Evolutionary conservation across 2,329 filamentous ascomycete genomes (phyloP).

Genomic region (Colletotrichum camelliae): DNA sequence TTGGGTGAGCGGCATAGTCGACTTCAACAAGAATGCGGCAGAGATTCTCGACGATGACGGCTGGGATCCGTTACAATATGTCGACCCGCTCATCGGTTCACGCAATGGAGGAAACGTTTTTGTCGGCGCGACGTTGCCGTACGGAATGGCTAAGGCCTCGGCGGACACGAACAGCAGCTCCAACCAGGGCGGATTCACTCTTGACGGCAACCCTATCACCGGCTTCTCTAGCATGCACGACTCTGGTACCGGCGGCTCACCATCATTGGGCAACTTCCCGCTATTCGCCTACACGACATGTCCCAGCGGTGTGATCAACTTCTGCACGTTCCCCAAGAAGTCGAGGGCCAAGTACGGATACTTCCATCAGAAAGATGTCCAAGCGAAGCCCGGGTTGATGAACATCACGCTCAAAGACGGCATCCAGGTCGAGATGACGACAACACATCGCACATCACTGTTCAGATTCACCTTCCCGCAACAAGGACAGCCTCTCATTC

Average conservation of each 20-base stretch:
- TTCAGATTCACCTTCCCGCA: slow-evolving; percentile 70
- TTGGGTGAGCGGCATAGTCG: slow-evolving; percentile 2
- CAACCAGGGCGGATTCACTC: slow-evolving; percentile 63
- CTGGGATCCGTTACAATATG: slow-evolving; percentile 31
- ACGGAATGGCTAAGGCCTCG: slow-evolving; percentile 61
- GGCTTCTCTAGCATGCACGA: slow-evolving; percentile 66
- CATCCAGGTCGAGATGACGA: slow-evolving; percentile 70
- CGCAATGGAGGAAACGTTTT: slow-evolving; percentile 49
- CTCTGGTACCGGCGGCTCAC: slow-evolving; percentile 60
- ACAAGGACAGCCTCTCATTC: slow-evolving; percentile 58
- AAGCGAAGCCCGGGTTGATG: slow-evolving; percentile 70
- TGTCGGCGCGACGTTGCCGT: slow-evolving; percentile 47
- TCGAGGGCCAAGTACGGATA: slow-evolving; percentile 41
- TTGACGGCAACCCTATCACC: slow-evolving; percentile 53
- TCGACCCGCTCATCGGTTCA: slow-evolving; percentile 47
- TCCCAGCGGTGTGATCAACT: slow-evolving; percentile 63
- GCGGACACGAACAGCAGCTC: slow-evolving; percentile 58
- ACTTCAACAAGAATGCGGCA: neutral
- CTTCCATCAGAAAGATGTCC: slow-evolving; percentile 56
- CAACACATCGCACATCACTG: slow-evolving; percentile 67
- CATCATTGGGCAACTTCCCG: slow-evolving; percentile 76
- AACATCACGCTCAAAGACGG: slow-evolving; percentile 62
- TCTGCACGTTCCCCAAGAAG: slow-evolving; percentile 64
- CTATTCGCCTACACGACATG: slow-evolving; percentile 72
- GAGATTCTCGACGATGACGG: slow-evolving; percentile 24